Percentiles rank a stretch among this genome's conserved stretches.
Evolutionary conservation across 2,329 filamentous ascomycete species (phyloP).

Genomic region (Arthrocladium fulminans): DNA sequence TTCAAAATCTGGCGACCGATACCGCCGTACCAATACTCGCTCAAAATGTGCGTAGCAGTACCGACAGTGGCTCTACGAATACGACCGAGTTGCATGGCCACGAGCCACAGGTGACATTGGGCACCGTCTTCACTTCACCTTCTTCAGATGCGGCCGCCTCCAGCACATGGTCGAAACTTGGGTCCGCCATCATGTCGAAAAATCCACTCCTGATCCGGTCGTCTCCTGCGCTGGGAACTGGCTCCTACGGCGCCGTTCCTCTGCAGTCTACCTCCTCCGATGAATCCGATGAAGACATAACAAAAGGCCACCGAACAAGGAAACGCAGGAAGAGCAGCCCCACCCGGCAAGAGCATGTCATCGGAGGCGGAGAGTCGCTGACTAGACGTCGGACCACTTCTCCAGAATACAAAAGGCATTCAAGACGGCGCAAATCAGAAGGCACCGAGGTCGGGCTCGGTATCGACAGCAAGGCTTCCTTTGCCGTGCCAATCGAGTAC

Average conservation of each 20-base stretch:
- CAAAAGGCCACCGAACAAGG: conserved; percentile 1
- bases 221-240: conserved; percentile 51
- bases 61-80: not conserved
- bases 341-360: not conserved
- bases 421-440: conserved; percentile 24
- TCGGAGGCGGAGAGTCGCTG: conserved; percentile 3
- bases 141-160: conserved; percentile 4
- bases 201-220: conserved; percentile 51
- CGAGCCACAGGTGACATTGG: not conserved
- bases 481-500: conserved; percentile 20
- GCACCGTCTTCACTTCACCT: not conserved
- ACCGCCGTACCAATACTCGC: conserved; percentile 2
- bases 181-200: conserved; percentile 36
- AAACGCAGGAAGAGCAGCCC: not conserved
- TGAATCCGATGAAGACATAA: conserved; percentile 19
- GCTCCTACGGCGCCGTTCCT: conserved; percentile 53
- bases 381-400: conserved; percentile 5
- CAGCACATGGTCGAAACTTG: conserved; percentile 15
- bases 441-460: conserved; percentile 28
- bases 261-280: conserved; percentile 23
- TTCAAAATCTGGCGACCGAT: not conserved
- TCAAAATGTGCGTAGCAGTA: conserved; percentile 3
- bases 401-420: not conserved
- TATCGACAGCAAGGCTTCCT: conserved; percentile 27
- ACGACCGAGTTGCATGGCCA: not conserved